Evolutionary conservation across 805 yeast genomes (phyloP).

Genomic region (Candida golubevii): DNA sequence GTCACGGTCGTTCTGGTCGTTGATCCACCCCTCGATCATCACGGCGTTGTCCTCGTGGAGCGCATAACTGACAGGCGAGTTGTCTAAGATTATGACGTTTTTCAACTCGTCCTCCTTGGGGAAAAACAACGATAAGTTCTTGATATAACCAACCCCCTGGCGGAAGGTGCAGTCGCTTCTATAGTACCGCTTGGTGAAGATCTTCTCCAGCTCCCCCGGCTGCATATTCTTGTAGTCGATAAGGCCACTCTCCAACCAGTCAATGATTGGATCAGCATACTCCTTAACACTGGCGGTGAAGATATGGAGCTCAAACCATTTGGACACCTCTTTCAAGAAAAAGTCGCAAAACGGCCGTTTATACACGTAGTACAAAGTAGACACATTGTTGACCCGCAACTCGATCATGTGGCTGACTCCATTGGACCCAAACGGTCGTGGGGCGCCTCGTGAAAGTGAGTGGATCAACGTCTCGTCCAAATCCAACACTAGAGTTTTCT

Average conservation of each 20-base stretch:
- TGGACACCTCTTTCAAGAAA: slow-evolving; percentile 69
- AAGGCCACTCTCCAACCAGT: slow-evolving; percentile 73
- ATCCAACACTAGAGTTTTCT: slow-evolving; percentile 78
- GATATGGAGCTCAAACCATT: slow-evolving; percentile 85
- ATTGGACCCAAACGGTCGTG: slow-evolving; percentile 35
- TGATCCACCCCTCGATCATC: slow-evolving; percentile 95
- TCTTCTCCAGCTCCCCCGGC: slow-evolving; percentile 16
- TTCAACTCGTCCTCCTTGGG: slow-evolving; percentile 68
- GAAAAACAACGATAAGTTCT: slow-evolving; percentile 38
- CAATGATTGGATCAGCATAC: slow-evolving; percentile 95
- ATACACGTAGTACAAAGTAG: slow-evolving; percentile 83
- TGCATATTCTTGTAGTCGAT: slow-evolving; percentile 15
- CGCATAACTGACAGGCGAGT: slow-evolving; percentile 87
- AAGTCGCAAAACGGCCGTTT: slow-evolving; percentile 90
- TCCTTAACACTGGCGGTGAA: slow-evolving; percentile 94
- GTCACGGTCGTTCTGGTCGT: slow-evolving; percentile 88
- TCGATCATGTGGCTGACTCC: slow-evolving; percentile 66
- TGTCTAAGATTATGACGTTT: slow-evolving; percentile 76
- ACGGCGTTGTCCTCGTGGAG: slow-evolving; percentile 84
- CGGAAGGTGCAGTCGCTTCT: slow-evolving; percentile 74
- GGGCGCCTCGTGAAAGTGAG: slow-evolving; percentile 69
- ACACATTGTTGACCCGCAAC: slow-evolving; percentile 61
- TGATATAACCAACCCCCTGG: slow-evolving; percentile 79
- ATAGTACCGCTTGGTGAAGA: slow-evolving; percentile 62
- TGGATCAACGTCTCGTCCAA: slow-evolving; percentile 94